phyloP scores from a whole-genome alignment of 2,329 filamentous ascomycete genomes.

The Epichloe sp. region DNA sequence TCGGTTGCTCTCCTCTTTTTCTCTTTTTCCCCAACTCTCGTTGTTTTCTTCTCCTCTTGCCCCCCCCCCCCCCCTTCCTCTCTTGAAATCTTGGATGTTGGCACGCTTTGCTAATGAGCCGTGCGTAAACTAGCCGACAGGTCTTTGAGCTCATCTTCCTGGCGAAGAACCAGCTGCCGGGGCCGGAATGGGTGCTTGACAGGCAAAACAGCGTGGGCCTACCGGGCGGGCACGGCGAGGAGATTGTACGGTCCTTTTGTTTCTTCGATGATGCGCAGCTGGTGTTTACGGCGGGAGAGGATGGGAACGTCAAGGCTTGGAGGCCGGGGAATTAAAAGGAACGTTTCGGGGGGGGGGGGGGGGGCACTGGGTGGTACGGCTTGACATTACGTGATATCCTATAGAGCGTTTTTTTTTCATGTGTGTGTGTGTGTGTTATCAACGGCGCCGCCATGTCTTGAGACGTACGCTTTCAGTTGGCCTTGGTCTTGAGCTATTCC shows the following conservation, averaged over 20 bases:
- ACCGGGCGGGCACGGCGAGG: conserved; percentile 47
- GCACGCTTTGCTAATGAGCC: no score
- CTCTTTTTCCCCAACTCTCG: no score
- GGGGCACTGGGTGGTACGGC: not conserved
- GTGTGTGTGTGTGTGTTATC: no score
- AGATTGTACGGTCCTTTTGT: conserved; percentile 51
- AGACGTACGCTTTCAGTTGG: no score
- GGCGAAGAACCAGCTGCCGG: conserved; percentile 27
- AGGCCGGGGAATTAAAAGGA: conserved; percentile 15
- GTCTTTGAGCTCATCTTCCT: conserved; percentile 49
- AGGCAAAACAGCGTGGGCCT: conserved; percentile 44
- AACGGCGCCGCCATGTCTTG: no score
- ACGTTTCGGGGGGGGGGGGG: no score
- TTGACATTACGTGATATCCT: not conserved
- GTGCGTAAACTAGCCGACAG: conserved; percentile 29
- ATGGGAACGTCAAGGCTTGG: conserved; percentile 46
- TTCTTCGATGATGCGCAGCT: conserved; percentile 47
- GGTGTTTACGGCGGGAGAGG: conserved; percentile 46
- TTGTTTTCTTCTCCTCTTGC: no score
- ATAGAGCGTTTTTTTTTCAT: not conserved
- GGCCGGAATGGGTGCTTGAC: conserved; percentile 37
- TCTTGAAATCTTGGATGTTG: no score
- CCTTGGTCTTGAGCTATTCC: no score
- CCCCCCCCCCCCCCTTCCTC: no score
- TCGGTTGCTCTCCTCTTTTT: no score